Conservation (phyloP, 129 eudicot species). For the Pseudognaphalium luteoalbum region DNA sequence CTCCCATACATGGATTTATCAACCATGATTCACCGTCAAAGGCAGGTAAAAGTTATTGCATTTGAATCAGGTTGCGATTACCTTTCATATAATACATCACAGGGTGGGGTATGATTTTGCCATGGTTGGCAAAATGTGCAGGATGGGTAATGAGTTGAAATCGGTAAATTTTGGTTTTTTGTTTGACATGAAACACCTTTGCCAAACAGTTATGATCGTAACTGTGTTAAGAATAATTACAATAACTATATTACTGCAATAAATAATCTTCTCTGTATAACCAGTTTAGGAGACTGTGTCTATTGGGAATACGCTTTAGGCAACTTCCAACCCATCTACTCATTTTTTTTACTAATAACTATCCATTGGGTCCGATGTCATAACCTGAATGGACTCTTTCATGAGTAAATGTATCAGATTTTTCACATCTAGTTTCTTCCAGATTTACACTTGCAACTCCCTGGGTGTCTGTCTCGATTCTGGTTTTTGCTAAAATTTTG, state of each 20-base stretch:
- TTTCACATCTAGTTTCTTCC: neutral
- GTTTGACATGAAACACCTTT: neutral
- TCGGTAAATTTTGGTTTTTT: neutral
- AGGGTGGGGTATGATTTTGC: neutral
- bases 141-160: neutral
- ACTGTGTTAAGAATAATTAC: neutral
- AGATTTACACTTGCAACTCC: neutral
- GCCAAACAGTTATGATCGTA: neutral
- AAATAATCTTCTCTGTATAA: neutral
- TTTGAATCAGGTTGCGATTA: constrained; percentile 5
- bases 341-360: neutral
- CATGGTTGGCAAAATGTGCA: neutral
- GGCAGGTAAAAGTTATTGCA: constrained; percentile 55
- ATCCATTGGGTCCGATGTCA: neutral
- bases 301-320: neutral
- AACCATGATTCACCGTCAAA: constrained; percentile 93
- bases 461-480: constrained; percentile 9
- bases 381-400: neutral
- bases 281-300: neutral
- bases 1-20: constrained; percentile 97
- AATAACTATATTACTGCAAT: too few relatives aligned
- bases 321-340: neutral
- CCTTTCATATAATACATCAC: neutral
- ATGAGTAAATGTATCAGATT: neutral
- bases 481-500: neutral